These are phyloP conservation scores for Dittrichia graveolens DNA, from an alignment of 129 eudicot species.

Conservation along the genomic window DNA sequence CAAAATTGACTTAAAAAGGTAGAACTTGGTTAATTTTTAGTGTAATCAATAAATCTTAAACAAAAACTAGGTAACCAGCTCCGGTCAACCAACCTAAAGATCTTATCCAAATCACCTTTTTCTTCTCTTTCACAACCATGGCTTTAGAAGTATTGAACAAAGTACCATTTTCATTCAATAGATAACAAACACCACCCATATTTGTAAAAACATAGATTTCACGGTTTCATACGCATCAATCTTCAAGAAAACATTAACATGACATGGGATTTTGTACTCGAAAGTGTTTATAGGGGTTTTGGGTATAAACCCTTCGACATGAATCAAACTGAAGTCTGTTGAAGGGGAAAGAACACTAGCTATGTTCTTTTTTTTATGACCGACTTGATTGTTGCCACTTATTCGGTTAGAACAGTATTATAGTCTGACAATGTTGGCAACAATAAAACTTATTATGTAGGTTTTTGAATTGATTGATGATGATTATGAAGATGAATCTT, in stretches of 20 bases:
- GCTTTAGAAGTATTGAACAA: slow-evolving; percentile 55
- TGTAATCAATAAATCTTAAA: no score
- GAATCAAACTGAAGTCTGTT: slow-evolving; percentile 40
- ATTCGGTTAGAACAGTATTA: slow-evolving; percentile 60
- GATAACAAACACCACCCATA: slow-evolving; percentile 58
- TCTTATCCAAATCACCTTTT: slow-evolving; percentile 48
- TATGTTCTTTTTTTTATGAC: slow-evolving; percentile 54
- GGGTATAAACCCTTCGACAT: slow-evolving; percentile 76
- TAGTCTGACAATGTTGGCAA: slow-evolving; percentile 67
- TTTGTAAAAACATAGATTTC: slow-evolving; percentile 27
- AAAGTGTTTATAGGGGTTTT: slow-evolving; percentile 23
- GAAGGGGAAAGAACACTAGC: slow-evolving; percentile 74
- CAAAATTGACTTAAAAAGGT: no score
- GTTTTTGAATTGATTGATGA: slow-evolving; percentile 35
- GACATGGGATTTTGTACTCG: slow-evolving; percentile 57
- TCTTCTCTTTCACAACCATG: slow-evolving; percentile 54
- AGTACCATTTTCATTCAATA: slow-evolving; percentile 25
- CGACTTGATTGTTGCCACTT: slow-evolving; percentile 61
- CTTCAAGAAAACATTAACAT: slow-evolving; percentile 69
- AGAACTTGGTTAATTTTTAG: no score
- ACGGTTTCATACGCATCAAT: slow-evolving; percentile 50
- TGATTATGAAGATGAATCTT: neutral
- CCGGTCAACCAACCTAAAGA: slow-evolving; percentile 70
- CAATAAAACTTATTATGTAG: slow-evolving; percentile 62
- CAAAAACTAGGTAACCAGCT: slow-evolving; percentile 3